Base-by-base conservation (phyloP, 768 basidiomycete species). In the Gloeopeniophorella convolvens region DNA sequence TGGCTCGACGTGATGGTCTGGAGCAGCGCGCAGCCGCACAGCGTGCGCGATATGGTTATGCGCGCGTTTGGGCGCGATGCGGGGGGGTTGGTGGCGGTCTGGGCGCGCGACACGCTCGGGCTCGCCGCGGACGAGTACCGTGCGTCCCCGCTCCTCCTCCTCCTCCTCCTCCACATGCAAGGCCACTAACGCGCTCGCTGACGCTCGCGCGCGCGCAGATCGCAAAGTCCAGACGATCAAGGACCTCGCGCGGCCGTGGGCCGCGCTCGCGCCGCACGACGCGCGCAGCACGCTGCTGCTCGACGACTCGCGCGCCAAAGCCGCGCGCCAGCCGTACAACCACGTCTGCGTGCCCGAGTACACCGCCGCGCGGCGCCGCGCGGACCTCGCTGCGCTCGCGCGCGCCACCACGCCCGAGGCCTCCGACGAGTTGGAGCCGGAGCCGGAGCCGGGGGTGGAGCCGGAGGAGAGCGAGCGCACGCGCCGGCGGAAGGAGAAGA, bases 1-100 rank as follows among this genome's bases (percentile, higher is more conserved):
- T 89, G 86, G 84, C 72, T 90, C 16, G 85, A 89, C 50, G 81
- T 84, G 4, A 91, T 91, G 85, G 77, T 93, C 4, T 93, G 89
- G 89, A 87, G 84, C 60, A 87, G 84, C 2, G 89, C 89, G 4
- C 86, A 89, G 60, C 86, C 88, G 2, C 82, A 82, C 42, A 88
- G 78, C 61, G 89, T 89, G 8, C 64, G 68, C 0, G 80, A 83
- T 57, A 91, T 92, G 89, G 83, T 86, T 0, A 63, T 75, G 18
- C 71, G 69, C 30, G 73, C 75, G 28, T 89, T 90, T 61, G 77
- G 72, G 10, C 59, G 66, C 4, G 45, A 64, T 0, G 61, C 65
- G 23, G 66, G 67, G 43, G 59, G 63, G 15, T 66, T 89, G 4
- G 65, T 78, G 13, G 85, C 80, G 0, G 70, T 89, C 0, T 92